Percentiles rank a stretch among this genome's conserved stretches.
Evolutionary conservation across 345 rosid species (phyloP).

Genomic region (Syzygium grande): DNA sequence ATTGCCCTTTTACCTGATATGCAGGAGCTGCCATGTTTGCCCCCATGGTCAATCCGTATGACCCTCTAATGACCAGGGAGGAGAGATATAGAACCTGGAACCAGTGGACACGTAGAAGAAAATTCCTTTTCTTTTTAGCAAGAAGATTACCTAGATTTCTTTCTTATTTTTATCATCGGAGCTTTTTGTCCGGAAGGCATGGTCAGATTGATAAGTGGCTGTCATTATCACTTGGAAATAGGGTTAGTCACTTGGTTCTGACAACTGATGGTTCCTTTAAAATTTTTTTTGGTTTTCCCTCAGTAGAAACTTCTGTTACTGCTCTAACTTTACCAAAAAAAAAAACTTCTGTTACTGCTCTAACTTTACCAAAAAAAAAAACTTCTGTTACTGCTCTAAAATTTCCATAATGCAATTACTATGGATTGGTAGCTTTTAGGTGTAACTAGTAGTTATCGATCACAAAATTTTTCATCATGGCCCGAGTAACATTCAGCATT

Average conservation of each 20-base stretch:
- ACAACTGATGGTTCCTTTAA: neutral
- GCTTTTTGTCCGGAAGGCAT: slow-evolving; percentile 62
- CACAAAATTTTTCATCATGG: neutral
- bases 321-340: neutral
- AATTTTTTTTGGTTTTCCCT: neutral
- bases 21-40: slow-evolving; percentile 67
- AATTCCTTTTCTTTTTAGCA: slow-evolving; percentile 54
- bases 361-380: neutral
- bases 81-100: slow-evolving; percentile 50
- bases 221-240: slow-evolving; percentile 40
- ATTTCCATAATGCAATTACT: neutral
- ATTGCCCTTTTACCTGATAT: neutral
- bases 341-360: neutral
- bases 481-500: neutral
- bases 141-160: slow-evolving; percentile 47
- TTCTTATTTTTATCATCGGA: slow-evolving; percentile 34
- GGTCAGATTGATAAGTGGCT: slow-evolving; percentile 59
- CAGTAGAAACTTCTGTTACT: neutral
- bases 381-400: neutral
- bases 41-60: slow-evolving; percentile 65
- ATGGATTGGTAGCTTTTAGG: neutral
- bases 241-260: slow-evolving; percentile 29
- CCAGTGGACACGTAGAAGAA: slow-evolving; percentile 46
- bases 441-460: neutral
- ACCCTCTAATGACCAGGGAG: slow-evolving; percentile 41